Evolutionary conservation across 1,139 yeast species (phyloP).

Genomic region (Pneumocystis carinii): DNA sequence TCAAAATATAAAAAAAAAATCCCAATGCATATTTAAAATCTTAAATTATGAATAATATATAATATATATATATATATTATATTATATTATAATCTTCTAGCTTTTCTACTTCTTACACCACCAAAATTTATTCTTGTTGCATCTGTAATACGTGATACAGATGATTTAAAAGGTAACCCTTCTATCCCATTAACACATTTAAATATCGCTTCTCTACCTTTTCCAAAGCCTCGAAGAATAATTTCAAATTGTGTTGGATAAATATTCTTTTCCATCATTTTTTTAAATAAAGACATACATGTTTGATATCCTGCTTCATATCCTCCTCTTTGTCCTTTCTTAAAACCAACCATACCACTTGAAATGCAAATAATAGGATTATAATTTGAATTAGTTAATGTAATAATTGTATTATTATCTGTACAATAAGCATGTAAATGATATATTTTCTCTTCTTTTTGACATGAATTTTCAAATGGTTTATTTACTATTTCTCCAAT

Average conservation of each 20-base stretch:
- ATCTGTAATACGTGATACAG: slow-evolving; percentile 57
- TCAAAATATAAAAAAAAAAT: no score
- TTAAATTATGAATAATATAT: no score
- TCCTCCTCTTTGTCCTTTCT: slow-evolving; percentile 51
- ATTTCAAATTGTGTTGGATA: slow-evolving; percentile 35
- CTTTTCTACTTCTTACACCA: slow-evolving; percentile 75
- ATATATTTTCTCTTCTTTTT: neutral
- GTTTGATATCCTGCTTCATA: slow-evolving; percentile 91
- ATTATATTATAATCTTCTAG: slow-evolving; percentile 49
- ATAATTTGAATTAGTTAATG: slow-evolving; percentile 8
- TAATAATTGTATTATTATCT: slow-evolving; percentile 9
- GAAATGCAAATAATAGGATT: slow-evolving; percentile 13
- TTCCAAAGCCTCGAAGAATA: slow-evolving; percentile 70
- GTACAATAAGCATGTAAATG: slow-evolving; percentile 9
- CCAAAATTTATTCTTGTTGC: slow-evolving; percentile 75
- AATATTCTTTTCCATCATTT: slow-evolving; percentile 39
- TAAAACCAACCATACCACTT: slow-evolving; percentile 29
- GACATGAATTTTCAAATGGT: neutral
- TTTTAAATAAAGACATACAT: slow-evolving; percentile 52
- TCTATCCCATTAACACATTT: slow-evolving; percentile 82
- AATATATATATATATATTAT: neutral
- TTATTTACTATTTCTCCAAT: neutral
- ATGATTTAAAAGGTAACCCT: slow-evolving; percentile 52
- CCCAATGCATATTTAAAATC: no score
- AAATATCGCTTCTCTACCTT: slow-evolving; percentile 77